A percentile compares a stretch with the other conserved stretches of the same genome.
phyloP scores from a whole-genome alignment of 768 basidiomycete genomes.

The Suillus lakei region DNA sequence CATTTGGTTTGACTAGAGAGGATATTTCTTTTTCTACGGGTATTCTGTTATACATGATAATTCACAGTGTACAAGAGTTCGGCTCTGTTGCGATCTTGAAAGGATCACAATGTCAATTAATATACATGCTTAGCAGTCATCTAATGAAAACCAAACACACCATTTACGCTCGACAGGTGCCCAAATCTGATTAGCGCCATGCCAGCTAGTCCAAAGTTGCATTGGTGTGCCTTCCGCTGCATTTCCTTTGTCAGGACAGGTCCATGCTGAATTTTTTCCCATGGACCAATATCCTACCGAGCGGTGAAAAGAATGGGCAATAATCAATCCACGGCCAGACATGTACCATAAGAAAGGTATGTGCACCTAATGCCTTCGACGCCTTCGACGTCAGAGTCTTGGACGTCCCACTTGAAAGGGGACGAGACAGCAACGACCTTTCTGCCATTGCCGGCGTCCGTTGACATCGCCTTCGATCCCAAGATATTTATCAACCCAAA shows the following conservation, averaged over 20 bases:
- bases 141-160: background rate
- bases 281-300: constrained; percentile 49
- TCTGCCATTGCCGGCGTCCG: constrained; percentile 40
- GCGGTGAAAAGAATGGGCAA: background rate
- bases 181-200: constrained; percentile 60
- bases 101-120: background rate
- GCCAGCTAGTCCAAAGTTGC: constrained; percentile 54
- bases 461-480: constrained; percentile 31
- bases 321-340: background rate
- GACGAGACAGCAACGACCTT: constrained; percentile 41
- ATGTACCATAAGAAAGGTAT: background rate
- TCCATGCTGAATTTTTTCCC: constrained; percentile 50
- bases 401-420: constrained; percentile 54
- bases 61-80: too few species aligned
- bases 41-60: background rate
- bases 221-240: constrained; percentile 48
- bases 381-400: constrained; percentile 45
- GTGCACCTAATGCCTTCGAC: constrained; percentile 47
- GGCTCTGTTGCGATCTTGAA: background rate
- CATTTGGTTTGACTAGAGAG: too few species aligned
- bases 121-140: too few species aligned
- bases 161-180: constrained; percentile 28
- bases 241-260: constrained; percentile 50
- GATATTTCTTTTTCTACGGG: background rate
- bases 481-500: constrained; percentile 46